Conservation (phyloP, 371 early-diverging fungal genomes). For the Syncephalastrum racemosum region DNA sequence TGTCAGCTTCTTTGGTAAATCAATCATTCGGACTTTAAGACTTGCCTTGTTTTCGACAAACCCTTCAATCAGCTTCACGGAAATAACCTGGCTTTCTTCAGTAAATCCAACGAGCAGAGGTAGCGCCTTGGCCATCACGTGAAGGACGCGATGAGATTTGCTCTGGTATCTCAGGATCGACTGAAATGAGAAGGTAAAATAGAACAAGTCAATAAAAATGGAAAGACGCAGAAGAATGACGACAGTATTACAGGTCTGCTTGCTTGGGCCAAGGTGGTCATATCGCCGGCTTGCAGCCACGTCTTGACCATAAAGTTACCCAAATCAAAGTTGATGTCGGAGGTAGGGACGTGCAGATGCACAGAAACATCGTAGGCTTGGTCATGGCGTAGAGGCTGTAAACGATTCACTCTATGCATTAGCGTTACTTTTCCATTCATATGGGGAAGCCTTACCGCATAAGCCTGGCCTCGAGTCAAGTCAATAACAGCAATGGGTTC, state of each 20-base stretch:
- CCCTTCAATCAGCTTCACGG: constrained; percentile 69
- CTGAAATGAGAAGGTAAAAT: constrained; percentile 30
- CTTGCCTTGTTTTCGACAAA: constrained; percentile 62
- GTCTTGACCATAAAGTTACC: constrained; percentile 87
- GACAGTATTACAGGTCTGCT: constrained; percentile 63
- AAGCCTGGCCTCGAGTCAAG: constrained; percentile 20
- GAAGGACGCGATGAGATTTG: constrained; percentile 58
- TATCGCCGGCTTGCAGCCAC: constrained; percentile 56
- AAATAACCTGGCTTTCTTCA: constrained; percentile 69
- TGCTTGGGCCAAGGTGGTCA: constrained; percentile 48
- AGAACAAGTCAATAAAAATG: neutral
- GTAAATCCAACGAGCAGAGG: constrained; percentile 68
- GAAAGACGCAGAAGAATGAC: neutral
- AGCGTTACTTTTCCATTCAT: neutral
- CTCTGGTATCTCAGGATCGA: constrained; percentile 79
- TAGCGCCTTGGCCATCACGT: constrained; percentile 62
- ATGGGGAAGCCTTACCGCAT: constrained; percentile 12
- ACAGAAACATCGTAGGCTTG: constrained; percentile 66
- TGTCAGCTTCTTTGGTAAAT: neutral
- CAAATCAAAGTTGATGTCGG: constrained; percentile 73
- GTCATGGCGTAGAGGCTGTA: constrained; percentile 27
- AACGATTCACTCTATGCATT: neutral
- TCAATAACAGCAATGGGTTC: constrained; percentile 24
- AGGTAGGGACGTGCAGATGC: constrained; percentile 77
- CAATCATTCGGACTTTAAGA: constrained; percentile 1